A percentile compares a stretch with the other conserved stretches of the same genome.
Conservation (phyloP, 305 asterid genomes). For the Solanum hybrid region DNA sequence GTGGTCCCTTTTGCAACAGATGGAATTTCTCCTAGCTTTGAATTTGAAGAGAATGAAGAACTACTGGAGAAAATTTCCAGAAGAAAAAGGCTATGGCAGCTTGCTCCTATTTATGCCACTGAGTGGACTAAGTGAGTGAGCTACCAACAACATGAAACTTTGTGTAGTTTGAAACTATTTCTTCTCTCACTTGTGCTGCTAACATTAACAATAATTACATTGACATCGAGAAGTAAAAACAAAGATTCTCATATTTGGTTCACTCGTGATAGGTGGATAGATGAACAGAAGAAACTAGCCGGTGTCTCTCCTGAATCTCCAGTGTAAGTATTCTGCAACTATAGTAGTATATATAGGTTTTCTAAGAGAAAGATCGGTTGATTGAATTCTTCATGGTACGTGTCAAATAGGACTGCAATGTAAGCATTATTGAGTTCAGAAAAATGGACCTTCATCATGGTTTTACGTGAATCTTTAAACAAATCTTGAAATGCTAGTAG, state of each 20-base stretch:
- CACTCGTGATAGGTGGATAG: conserved; percentile 61
- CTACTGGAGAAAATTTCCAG: conserved; percentile 34
- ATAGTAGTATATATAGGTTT: background rate
- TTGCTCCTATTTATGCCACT: conserved; percentile 43
- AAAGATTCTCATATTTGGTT: conserved; percentile 3
- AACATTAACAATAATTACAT: background rate
- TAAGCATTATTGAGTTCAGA: background rate
- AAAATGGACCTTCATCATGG: background rate
- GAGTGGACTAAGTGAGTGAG: conserved; percentile 77
- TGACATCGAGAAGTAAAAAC: background rate
- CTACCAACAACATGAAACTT: background rate
- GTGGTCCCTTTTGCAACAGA: conserved; percentile 75
- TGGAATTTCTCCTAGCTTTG: conserved; percentile 41
- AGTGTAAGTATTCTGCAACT: conserved; percentile 46
- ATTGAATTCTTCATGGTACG: background rate
- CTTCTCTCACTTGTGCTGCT: background rate
- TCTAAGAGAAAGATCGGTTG: background rate
- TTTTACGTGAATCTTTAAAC: background rate
- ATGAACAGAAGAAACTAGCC: conserved; percentile 84
- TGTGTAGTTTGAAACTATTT: background rate
- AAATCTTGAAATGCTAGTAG: background rate
- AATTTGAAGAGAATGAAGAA: conserved; percentile 58
- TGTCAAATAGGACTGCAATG: background rate
- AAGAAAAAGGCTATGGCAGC: conserved; percentile 84
- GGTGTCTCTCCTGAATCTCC: conserved; percentile 79